phyloP scores from a whole-genome alignment of 2,329 filamentous ascomycete species.

The Aspergillus felis region DNA sequence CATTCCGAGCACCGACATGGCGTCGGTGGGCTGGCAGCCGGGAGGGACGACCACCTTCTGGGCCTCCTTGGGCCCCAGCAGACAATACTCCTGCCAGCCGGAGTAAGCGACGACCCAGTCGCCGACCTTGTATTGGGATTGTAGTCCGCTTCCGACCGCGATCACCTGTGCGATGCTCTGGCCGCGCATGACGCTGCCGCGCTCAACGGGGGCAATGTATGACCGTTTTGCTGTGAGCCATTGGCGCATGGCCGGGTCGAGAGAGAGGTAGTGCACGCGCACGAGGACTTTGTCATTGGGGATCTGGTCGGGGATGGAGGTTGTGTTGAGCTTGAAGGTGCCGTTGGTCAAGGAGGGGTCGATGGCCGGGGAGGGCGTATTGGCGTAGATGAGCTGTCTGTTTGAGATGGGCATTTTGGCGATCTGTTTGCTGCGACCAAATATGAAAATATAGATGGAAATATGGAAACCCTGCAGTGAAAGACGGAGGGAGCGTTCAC shows the following conservation, averaged over 20 bases:
- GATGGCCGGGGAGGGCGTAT: conserved; percentile 31
- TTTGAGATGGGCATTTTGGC: conserved; percentile 24
- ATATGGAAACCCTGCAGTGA: conserved; percentile 8
- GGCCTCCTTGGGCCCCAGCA: conserved; percentile 52
- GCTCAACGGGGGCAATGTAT: conserved; percentile 65
- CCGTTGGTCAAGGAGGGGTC: conserved; percentile 32
- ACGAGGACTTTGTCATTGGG: conserved; percentile 58
- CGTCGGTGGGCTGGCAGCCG: conserved; percentile 54
- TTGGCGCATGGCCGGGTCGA: conserved; percentile 73
- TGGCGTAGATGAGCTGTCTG: conserved; percentile 36
- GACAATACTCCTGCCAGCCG: conserved; percentile 66
- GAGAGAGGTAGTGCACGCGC: conserved; percentile 59
- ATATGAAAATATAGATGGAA: not conserved
- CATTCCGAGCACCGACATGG: conserved; percentile 59
- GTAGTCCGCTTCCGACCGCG: conserved; percentile 48
- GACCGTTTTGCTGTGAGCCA: conserved; percentile 61
- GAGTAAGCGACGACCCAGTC: conserved; percentile 51
- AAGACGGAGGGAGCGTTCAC: not conserved
- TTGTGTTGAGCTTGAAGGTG: conserved; percentile 33
- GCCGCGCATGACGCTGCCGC: conserved; percentile 67
- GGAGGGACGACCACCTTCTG: conserved; percentile 44
- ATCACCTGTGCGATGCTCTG: conserved; percentile 57
- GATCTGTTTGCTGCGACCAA: not conserved
- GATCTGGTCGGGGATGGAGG: conserved; percentile 23
- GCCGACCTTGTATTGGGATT: conserved; percentile 24